Evolutionary conservation across 352 stramenopile species (phyloP).

Genomic region (Phytophthora agathidicida): DNA sequence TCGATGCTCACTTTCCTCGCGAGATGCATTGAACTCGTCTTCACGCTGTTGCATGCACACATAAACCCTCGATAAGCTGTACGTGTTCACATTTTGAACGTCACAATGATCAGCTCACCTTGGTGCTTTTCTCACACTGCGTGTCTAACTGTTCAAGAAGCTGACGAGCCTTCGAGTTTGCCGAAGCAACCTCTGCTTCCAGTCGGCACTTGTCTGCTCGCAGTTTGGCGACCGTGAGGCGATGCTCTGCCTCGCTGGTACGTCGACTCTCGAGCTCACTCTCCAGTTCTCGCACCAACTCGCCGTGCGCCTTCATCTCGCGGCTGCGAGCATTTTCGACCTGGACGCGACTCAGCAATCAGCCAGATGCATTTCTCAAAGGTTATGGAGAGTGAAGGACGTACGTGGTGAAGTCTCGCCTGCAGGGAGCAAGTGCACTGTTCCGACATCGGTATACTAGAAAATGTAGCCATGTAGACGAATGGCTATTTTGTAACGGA

Average conservation of each 20-base stretch:
- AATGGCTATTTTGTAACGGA: conserved; percentile 22
- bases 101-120: conserved; percentile 23
- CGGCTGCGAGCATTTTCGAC: conserved; percentile 48
- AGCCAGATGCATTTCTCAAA: too few relatives aligned
- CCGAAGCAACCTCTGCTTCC: conserved; percentile 38
- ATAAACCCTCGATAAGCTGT: too few relatives aligned
- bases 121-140: conserved; percentile 5
- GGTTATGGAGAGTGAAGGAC: too few relatives aligned
- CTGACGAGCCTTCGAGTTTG: conserved; percentile 21
- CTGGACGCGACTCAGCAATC: conserved; percentile 13
- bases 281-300: conserved; percentile 43
- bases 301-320: conserved; percentile 56
- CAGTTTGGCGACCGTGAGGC: conserved; percentile 46
- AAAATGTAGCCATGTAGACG: conserved; percentile 1
- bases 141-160: conserved; percentile 22
- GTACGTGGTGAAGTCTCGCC: conserved; percentile 48
- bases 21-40: conserved; percentile 7
- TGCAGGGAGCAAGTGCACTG: conserved; percentile 35
- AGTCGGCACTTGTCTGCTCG: conserved; percentile 49
- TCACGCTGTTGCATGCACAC: conserved; percentile 6
- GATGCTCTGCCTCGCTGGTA: conserved; percentile 40
- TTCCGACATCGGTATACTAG: conserved; percentile 16
- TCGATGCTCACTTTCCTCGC: conserved; percentile 16
- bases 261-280: conserved; percentile 29
- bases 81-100: not conserved